Evolutionary conservation across 345 rosid species (phyloP), one percentile per base, ranked within the genome.

Genomic region (Syzygium grande): DNA sequence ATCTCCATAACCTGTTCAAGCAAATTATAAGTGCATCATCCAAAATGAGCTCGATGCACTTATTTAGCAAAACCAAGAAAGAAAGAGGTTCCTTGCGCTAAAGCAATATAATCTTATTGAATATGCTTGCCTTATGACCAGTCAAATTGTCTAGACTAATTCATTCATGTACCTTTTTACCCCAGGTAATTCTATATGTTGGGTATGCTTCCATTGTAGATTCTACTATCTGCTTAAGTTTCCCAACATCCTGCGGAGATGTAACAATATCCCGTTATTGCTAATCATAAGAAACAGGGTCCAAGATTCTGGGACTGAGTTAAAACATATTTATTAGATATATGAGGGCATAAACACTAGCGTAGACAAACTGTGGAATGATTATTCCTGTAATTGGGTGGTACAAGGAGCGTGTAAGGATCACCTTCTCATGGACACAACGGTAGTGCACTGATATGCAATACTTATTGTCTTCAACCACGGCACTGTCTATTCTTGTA

Each of bases 391-490:
- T 21, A 52, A 22, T 30, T 43, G 46, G 9, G 16, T 19, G 1
- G 46, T 52, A 23, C 77, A 17, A 49, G 52, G 54, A 87, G n/a
- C 46, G 6, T 41, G 46, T 25, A 51, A 85, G 7, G 43, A 51
- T 54, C 87, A 93, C 94, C 92, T 90, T 89, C 85, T 90, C 92
- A 55, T 93, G 90, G 41, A 91, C 94, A 65, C 91, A 88, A 84
- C 94, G 93, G 86, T 91, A 93, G 91, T 93, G 94, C 68, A 93
- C 93, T 30, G 94, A 92, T 58, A 88, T 80, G 87, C 93, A 93
- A 84, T 91, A 93, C 89, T 91, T 93, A 86, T 93, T 92, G 77
- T 93, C 88, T 89, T 93, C 94, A 85, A 91, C 91, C 51, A 86
- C 87, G 51, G 88, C 91, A 51, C 94, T 92, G 53, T 90, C 80